Evolutionary conservation across 257 asterid genomes (phyloP), one percentile per base, ranked within the genome.

Genomic region (Solanum commersonii): DNA sequence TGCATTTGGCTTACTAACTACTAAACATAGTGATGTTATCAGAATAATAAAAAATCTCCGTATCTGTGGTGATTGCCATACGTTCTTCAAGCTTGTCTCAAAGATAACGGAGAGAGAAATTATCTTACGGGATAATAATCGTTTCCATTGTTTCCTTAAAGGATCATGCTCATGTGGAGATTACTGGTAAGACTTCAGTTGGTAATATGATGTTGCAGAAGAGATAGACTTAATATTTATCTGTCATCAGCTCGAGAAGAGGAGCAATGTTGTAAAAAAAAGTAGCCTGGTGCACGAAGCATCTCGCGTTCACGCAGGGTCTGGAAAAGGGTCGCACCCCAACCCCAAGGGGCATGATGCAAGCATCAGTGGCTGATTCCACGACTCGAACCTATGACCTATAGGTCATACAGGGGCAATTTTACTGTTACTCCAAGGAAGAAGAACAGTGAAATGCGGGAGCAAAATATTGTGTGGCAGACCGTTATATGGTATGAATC

Each of bases 1-100:
- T 33, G 94, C 93, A 44, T 90, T 89, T 65, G 92, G 94, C 77
- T 86, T 92, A 87, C 87, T 92, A 68, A 88, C 88, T 81, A 88
- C 89, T 33, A 73, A 83, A 73, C 85, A 82, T 1, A 49, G 82
- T 42, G 92, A 83, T 10, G 87, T 83, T 11, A 92, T 92, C 44
- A 89, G 93, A 25, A 86, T 92, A 67, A 90, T 88, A 8, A 92
- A 92, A 25, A 92, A 92, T 12, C 91, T 92, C 8, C 94, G 94
- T 68, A 90, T 92, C 15, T 92, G 94, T 84, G 94, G 92, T 68
- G 94, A 92, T 73, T 92, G 94, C 70, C 94, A 92, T 63, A 22
- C 88, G 18, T 83, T 87, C 83, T 86, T 92, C 85, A 92, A 92
- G 88, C 89, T 90, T 74, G 67, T 89, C 31, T 89, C 93, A n/a